These are phyloP conservation scores for Hyphopichia buzzinii DNA, from an alignment of 1,139 yeast species.

Conservation along the genomic window DNA sequence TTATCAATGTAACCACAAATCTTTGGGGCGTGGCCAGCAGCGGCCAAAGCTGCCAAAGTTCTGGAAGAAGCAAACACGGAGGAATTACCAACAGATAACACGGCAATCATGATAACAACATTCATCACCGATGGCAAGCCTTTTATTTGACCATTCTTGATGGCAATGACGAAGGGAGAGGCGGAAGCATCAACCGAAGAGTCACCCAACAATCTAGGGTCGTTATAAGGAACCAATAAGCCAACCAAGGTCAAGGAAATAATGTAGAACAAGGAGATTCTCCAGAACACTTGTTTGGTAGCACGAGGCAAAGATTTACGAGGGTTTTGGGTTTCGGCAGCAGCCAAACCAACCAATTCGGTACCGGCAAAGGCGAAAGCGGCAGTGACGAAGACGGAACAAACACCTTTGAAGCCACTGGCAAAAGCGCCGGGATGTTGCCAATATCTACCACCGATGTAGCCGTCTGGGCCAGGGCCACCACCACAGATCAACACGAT, in stretches of 20 bases:
- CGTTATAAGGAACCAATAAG: constrained; percentile 53
- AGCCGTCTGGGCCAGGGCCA: constrained; percentile 39
- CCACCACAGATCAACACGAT: constrained; percentile 71
- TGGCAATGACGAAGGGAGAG: constrained; percentile 56
- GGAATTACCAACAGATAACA: constrained; percentile 52
- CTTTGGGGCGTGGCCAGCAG: constrained; percentile 48
- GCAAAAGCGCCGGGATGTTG: constrained; percentile 65
- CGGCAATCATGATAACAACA: constrained; percentile 49
- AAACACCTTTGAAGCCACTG: constrained; percentile 57
- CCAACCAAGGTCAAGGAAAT: constrained; percentile 56
- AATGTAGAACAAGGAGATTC: constrained; percentile 59
- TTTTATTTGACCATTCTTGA: constrained; percentile 46
- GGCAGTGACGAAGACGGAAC: constrained; percentile 69
- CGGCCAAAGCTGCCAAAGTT: constrained; percentile 45
- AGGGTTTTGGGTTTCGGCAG: constrained; percentile 65
- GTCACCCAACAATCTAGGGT: constrained; percentile 3
- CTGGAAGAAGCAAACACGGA: constrained; percentile 42
- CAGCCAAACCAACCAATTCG: constrained; percentile 66
- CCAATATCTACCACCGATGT: constrained; percentile 61
- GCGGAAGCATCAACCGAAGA: constrained; percentile 35
- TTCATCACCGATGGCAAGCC: constrained; percentile 50
- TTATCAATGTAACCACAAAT: constrained; percentile 35
- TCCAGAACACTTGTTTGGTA: constrained; percentile 59
- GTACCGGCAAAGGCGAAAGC: constrained; percentile 76
- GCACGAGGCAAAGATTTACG: constrained; percentile 63